Base-by-base conservation (phyloP, 2,329 filamentous ascomycete species). In the Huntiella abstrusa region DNA sequence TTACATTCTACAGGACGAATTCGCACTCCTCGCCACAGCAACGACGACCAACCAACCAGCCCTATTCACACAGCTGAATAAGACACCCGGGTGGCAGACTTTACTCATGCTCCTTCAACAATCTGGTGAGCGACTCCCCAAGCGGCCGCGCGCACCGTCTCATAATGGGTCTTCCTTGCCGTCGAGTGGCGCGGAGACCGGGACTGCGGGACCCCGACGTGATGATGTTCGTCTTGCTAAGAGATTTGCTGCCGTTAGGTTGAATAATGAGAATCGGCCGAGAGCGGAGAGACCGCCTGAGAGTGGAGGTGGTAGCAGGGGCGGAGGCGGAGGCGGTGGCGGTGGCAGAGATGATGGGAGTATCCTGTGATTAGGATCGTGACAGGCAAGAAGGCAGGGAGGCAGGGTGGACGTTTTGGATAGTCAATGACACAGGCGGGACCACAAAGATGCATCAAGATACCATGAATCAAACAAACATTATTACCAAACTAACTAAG, bases 91-190 rank as follows among this genome's bases (percentile, higher is more conserved):
- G 58, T 98, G 91, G 91, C 83, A 87, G 62, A 96, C 85, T 50
- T 71, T 98, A 58, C 73, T 88, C 64, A 80, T 83, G 62, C 93
- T 98, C 61, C 75, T 96, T 66, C 77, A 91, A 77, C 83, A 86
- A 76, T 86, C 84, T 73, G 85, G 87, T 93, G 87, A 94, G 83
- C 80, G 80, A 76, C 76, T 80, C 75, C 79, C 78, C 64, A 92
- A 91, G 72, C 82, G 75, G 59, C 63, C 59, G 59, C 65, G 48
- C 33, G 45, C 51, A 46, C 47, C 47, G 42, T 52, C 48, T 32
- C 47, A 39, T 17, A 28, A 40, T 43, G 45, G 37, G 38, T 43
- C 33, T 37, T 28, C 44, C 17, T 41, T 49, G 16, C 11, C 32
- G 28, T 36, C 13, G 13, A 41, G 15, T 34, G 54, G 52, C 53